Conservation (phyloP, 345 rosid genomes). For the Pseudoturritis turrita region DNA sequence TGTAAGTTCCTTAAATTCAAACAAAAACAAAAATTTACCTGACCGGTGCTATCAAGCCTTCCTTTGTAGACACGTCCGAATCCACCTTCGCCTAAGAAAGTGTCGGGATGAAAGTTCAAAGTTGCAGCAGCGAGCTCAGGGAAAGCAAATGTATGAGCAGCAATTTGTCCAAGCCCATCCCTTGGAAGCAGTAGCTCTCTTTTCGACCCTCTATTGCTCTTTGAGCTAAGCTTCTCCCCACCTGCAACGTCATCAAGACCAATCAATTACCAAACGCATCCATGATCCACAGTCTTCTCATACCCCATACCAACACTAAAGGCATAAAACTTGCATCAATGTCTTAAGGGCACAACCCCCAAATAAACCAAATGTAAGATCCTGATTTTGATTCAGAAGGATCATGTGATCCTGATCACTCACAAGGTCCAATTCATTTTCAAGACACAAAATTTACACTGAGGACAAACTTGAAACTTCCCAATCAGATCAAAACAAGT, state of each 20-base stretch:
- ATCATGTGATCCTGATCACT: conserved; percentile 25
- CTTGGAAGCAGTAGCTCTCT: conserved; percentile 53
- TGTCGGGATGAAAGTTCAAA: conserved; percentile 81
- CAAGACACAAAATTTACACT: conserved; percentile 15
- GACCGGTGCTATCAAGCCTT: conserved; percentile 80
- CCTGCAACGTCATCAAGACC: conserved; percentile 49
- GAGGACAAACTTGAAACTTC: not conserved
- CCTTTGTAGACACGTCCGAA: conserved; percentile 97
- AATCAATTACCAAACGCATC: not conserved
- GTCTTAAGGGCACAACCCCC: not conserved
- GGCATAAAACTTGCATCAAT: not conserved
- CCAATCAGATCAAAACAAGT: conserved; percentile 34
- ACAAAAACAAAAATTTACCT: conserved; percentile 68
- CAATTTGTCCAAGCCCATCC: conserved; percentile 61
- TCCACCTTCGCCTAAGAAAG: conserved; percentile 96
- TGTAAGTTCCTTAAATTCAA: not conserved
- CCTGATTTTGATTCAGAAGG: conserved; percentile 10
- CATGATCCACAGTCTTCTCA: not conserved
- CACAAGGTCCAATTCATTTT: not conserved
- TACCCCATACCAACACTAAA: not conserved
- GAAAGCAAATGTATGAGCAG: conserved; percentile 87
- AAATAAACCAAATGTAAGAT: conserved; percentile 20
- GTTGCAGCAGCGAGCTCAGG: conserved; percentile 93
- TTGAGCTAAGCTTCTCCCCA: conserved; percentile 65
- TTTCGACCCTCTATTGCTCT: conserved; percentile 59